Percentiles rank a stretch among this genome's conserved stretches.
These are phyloP conservation scores for Beauveria sp. DNA, from an alignment of 2,329 filamentous ascomycete genomes.

Conservation along the genomic window DNA sequence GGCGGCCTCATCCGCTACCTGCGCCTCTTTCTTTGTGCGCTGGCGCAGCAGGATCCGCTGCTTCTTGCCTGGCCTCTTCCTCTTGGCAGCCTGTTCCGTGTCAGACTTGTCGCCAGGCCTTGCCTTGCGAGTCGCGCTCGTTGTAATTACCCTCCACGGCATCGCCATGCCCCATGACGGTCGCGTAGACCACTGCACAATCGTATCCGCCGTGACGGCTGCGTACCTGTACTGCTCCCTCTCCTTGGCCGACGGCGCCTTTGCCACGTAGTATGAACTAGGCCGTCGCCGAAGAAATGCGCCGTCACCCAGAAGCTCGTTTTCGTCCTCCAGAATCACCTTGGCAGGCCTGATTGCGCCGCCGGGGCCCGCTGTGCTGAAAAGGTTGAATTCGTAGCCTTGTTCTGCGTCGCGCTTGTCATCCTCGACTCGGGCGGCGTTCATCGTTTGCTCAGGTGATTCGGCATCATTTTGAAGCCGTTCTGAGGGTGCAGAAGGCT, in stretches of 20 bases:
- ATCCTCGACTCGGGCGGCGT: slow-evolving; percentile 14
- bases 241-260: slow-evolving; percentile 27
- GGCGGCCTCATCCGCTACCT: slow-evolving; percentile 30
- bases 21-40: slow-evolving; percentile 33
- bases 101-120: slow-evolving; percentile 10
- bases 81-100: slow-evolving; percentile 18
- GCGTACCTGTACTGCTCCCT: slow-evolving; percentile 33
- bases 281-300: slow-evolving; percentile 32
- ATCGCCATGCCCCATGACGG: slow-evolving; percentile 51
- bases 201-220: slow-evolving; percentile 45
- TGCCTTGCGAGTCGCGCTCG: slow-evolving; percentile 29
- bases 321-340: slow-evolving; percentile 41
- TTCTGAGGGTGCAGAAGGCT: slow-evolving; percentile 5
- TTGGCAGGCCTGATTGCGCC: slow-evolving; percentile 26
- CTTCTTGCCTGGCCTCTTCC: slow-evolving; percentile 50
- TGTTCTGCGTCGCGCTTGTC: slow-evolving; percentile 20
- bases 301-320: slow-evolving; percentile 29
- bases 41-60: slow-evolving; percentile 43
- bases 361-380: slow-evolving; percentile 36
- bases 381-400: slow-evolving; percentile 45
- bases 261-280: slow-evolving; percentile 41
- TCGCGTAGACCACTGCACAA: slow-evolving; percentile 35
- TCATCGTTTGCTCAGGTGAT: neutral
- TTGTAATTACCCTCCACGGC: slow-evolving; percentile 48
- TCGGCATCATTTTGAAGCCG: neutral